These are phyloP conservation scores for Candida nanaspora DNA, from an alignment of 805 yeast species.

Conservation along the genomic window DNA sequence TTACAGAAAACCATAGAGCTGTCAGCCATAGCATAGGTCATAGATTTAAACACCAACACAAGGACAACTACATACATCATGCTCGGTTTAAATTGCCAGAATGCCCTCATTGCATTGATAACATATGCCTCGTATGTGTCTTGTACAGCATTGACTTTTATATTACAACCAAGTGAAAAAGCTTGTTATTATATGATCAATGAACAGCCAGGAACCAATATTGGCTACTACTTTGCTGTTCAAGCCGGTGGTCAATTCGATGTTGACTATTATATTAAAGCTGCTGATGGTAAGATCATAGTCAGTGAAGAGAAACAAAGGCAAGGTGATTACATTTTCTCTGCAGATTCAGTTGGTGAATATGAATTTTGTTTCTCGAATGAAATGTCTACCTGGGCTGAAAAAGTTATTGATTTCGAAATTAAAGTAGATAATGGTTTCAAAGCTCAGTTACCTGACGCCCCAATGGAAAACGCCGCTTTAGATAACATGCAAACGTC, in stretches of 20 bases:
- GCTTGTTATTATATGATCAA: constrained; percentile 70
- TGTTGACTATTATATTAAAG: constrained; percentile 58
- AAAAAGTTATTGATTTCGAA: constrained; percentile 81
- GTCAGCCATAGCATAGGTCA: background rate
- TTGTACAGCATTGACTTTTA: constrained; percentile 62
- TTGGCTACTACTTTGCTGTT: constrained; percentile 79
- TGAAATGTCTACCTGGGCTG: constrained; percentile 74
- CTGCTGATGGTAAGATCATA: constrained; percentile 50
- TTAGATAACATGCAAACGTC: constrained; percentile 49
- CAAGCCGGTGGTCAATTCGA: constrained; percentile 76
- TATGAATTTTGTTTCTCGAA: constrained; percentile 83
- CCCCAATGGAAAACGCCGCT: constrained; percentile 46
- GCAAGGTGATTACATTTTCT: constrained; percentile 75
- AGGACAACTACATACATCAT: background rate
- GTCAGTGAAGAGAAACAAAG: constrained; percentile 53
- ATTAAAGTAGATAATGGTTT: constrained; percentile 49
- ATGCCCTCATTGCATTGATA: background rate
- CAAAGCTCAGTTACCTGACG: constrained; percentile 56
- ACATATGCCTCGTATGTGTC: constrained; percentile 12
- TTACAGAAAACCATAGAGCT: too few species aligned
- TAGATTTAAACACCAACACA: background rate
- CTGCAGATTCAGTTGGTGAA: constrained; percentile 64
- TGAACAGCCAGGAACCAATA: constrained; percentile 45
- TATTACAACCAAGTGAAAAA: constrained; percentile 66
- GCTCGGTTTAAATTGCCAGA: background rate